Conservation (phyloP, 768 basidiomycete genomes). For the Boletus sensibilis region DNA sequence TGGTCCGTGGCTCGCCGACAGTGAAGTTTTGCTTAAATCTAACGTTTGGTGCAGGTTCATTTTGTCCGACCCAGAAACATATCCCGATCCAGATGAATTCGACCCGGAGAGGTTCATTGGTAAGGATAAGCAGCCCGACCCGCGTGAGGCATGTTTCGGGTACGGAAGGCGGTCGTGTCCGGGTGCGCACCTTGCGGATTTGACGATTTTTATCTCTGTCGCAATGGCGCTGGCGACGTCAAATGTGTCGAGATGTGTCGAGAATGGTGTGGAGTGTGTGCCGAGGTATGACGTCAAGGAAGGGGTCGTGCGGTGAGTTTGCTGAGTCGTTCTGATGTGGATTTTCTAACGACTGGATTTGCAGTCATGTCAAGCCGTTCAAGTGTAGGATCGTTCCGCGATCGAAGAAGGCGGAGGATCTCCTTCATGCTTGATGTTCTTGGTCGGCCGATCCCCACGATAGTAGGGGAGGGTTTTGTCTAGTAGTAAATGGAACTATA, state of each 20-base stretch:
- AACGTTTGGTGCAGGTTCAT: not conserved
- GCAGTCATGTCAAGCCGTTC: constrained; percentile 14
- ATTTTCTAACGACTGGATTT: no score
- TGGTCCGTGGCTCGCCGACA: constrained; percentile 1
- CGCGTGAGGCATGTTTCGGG: constrained; percentile 13
- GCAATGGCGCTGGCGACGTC: constrained; percentile 10
- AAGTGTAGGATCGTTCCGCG: constrained; percentile 7
- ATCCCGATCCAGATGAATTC: constrained; percentile 4
- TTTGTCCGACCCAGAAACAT: not conserved
- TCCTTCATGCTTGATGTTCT: not conserved
- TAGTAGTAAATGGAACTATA: no score
- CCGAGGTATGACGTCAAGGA: constrained; percentile 1
- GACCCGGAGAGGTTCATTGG: constrained; percentile 11
- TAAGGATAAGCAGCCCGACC: constrained; percentile 1
- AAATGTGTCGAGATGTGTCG: constrained; percentile 3
- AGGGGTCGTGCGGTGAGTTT: no score
- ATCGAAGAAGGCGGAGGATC: constrained; percentile 1
- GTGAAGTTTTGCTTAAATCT: not conserved
- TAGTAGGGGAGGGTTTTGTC: no score
- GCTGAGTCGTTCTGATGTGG: no score
- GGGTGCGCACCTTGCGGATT: constrained; percentile 7
- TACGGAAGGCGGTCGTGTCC: constrained; percentile 11
- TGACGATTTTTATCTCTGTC: constrained; percentile 2
- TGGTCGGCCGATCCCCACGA: no score
- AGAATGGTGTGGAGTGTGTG: constrained; percentile 1